Percentiles rank a stretch among this genome's conserved stretches.
Conservation (phyloP, 345 rosid species). For the Boechera stricta region DNA sequence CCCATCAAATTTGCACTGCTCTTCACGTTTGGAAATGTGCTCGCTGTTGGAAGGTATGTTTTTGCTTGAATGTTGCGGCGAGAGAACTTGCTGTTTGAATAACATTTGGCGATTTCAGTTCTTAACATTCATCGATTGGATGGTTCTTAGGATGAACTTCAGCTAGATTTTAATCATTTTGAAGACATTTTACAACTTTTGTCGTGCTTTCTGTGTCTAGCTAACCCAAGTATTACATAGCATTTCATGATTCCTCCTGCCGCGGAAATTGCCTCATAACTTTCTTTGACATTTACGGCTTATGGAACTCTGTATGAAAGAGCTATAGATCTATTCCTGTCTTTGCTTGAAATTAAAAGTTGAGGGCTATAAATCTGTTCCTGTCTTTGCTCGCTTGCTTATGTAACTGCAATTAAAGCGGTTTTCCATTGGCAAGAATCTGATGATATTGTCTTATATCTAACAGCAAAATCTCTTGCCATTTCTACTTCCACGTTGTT, state of each 20-base stretch:
- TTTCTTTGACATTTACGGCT: background rate
- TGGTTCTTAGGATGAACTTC: too few relatives aligned
- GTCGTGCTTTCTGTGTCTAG: background rate
- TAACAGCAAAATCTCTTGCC: slow-evolving; percentile 1
- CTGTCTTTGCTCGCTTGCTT: background rate
- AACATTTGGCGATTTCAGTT: background rate
- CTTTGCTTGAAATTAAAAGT: background rate
- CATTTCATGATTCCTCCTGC: background rate
- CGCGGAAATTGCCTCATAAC: background rate
- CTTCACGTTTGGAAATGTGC: slow-evolving; percentile 87
- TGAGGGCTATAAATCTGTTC: background rate
- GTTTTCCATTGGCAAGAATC: too few relatives aligned
- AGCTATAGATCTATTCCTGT: too few relatives aligned
- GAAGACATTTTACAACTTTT: background rate
- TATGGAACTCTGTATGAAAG: background rate
- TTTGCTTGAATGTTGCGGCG: background rate
- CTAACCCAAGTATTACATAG: background rate
- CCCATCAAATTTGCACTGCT: slow-evolving; percentile 90
- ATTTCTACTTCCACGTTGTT: slow-evolving; percentile 12
- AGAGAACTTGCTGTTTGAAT: background rate
- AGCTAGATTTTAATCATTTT: background rate
- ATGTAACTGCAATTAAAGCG: background rate
- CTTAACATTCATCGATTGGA: background rate
- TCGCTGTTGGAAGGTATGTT: slow-evolving; percentile 88
- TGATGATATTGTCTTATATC: background rate